Conservation (phyloP, 2,329 filamentous ascomycete species). For the Thermoascus crustaceus region DNA sequence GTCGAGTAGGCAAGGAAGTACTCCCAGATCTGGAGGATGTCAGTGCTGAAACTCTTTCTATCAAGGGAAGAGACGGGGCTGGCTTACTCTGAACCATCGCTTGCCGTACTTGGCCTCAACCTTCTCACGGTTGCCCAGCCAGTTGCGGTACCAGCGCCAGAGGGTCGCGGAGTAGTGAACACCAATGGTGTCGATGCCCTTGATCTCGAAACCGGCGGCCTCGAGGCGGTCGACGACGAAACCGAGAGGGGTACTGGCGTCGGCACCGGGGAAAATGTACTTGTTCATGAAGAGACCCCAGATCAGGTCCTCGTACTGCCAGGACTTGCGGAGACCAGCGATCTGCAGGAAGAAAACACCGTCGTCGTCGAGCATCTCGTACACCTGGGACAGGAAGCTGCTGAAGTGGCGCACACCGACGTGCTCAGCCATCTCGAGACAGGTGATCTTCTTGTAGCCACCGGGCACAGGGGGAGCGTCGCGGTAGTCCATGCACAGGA, state of each 20-base stretch:
- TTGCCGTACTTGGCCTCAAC: conserved; percentile 91
- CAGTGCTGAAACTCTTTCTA: conserved; percentile 5
- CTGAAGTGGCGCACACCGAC: conserved; percentile 86
- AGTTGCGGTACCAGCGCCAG: conserved; percentile 98
- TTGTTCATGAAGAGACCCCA: conserved; percentile 99
- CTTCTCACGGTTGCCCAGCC: conserved; percentile 88
- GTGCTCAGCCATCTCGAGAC: conserved; percentile 97
- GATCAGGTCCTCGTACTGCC: conserved; percentile 96
- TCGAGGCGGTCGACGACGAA: conserved; percentile 81
- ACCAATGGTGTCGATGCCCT: conserved; percentile 84
- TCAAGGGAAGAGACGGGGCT: conserved; percentile 4
- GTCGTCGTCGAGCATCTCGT: conserved; percentile 94
- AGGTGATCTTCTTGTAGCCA: conserved; percentile 89
- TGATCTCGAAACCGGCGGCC: conserved; percentile 81
- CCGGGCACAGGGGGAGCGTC: conserved; percentile 75
- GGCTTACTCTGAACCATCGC: conserved; percentile 84
- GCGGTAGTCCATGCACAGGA: conserved; percentile 95
- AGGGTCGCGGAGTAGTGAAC: conserved; percentile 95
- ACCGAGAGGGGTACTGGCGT: conserved; percentile 86
- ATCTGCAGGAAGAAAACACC: conserved; percentile 95
- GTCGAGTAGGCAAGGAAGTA: conserved; percentile 81
- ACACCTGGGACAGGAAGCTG: conserved; percentile 73
- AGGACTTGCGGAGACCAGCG: conserved; percentile 83
- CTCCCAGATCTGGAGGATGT: conserved; percentile 64
- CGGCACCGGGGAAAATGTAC: conserved; percentile 95